Evolutionary conservation across 2,329 filamentous ascomycete species (phyloP).

Genomic region (Xylariomycetidae sp.): DNA sequence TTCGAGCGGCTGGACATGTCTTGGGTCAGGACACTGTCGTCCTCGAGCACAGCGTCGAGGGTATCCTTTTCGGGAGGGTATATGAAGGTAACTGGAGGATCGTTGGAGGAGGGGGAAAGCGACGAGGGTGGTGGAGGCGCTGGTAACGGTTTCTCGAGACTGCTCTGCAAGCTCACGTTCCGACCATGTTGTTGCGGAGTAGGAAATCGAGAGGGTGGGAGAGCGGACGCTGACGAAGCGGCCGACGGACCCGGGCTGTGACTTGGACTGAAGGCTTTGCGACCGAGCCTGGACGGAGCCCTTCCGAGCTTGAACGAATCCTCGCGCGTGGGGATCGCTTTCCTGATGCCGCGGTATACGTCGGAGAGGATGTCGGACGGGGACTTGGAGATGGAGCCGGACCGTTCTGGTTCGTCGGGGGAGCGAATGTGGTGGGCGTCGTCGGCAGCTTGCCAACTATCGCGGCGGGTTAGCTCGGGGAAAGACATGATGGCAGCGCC

Average conservation of each 20-base stretch:
- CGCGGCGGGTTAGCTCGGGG: constrained; percentile 24
- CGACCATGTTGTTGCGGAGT: constrained; percentile 41
- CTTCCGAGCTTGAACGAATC: constrained; percentile 37
- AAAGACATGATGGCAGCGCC: constrained; percentile 17
- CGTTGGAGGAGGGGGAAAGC: constrained; percentile 24
- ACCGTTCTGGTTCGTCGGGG: constrained; percentile 30
- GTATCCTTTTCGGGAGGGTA: constrained; percentile 6
- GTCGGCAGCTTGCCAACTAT: constrained; percentile 28
- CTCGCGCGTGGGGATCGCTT: constrained; percentile 37
- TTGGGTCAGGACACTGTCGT: constrained; percentile 17
- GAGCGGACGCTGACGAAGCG: neutral
- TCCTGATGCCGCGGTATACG: constrained; percentile 47
- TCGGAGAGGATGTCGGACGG: constrained; percentile 44
- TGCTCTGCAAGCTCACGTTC: constrained; percentile 48
- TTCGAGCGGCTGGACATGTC: constrained; percentile 36
- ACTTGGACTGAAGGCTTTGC: constrained; percentile 26
- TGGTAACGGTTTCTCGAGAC: constrained; percentile 52
- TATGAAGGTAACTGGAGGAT: constrained; percentile 20
- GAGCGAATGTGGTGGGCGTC: constrained; percentile 32
- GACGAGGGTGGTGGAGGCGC: constrained; percentile 40
- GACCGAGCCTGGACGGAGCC: constrained; percentile 37
- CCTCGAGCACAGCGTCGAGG: constrained; percentile 30
- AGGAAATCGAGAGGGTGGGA: constrained; percentile 8
- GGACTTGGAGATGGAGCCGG: constrained; percentile 29
- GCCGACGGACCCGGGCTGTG: neutral